Percentiles rank a stretch among this genome's conserved stretches.
Evolutionary conservation across 1,284 basidiomycete species (phyloP).

Genomic region (Heterobasidion parviporum): DNA sequence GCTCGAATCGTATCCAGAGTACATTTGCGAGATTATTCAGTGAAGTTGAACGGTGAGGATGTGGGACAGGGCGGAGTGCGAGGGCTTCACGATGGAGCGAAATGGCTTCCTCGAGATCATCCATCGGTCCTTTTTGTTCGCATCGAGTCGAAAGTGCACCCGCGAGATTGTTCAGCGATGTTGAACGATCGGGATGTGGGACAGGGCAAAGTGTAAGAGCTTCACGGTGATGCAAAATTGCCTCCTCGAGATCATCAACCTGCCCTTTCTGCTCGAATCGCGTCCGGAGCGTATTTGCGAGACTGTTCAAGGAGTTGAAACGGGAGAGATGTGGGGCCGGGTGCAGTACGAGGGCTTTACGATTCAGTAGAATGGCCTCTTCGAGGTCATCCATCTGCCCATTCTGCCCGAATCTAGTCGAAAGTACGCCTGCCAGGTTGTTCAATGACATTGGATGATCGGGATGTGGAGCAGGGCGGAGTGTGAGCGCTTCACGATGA

Average conservation of each 20-base stretch:
- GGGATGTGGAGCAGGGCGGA: no score
- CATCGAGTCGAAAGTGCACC: neutral
- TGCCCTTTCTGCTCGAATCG: constrained; percentile 18
- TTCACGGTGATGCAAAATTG: constrained; percentile 17
- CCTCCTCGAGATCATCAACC: constrained; percentile 22
- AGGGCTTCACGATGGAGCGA: neutral
- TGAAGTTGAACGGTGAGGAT: neutral
- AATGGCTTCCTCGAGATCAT: neutral
- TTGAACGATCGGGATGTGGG: neutral
- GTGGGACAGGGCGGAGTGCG: neutral
- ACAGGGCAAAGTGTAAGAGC: constrained; percentile 10
- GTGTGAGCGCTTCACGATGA: no score
- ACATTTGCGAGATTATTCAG: neutral
- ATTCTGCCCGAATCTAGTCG: no score
- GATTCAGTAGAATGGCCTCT: constrained; percentile 19
- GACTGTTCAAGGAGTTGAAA: constrained; percentile 15
- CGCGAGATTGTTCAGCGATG: neutral
- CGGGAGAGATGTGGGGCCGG: constrained; percentile 12
- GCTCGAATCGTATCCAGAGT: neutral
- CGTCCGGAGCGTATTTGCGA: constrained; percentile 19
- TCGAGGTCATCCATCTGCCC: constrained; percentile 13
- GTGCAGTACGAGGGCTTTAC: constrained; percentile 15
- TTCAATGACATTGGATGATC: no score
- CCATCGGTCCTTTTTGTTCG: neutral
- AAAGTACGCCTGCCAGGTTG: no score